Base-by-base conservation (phyloP, 305 asterid genomes). In the Fraxinus ornus region DNA sequence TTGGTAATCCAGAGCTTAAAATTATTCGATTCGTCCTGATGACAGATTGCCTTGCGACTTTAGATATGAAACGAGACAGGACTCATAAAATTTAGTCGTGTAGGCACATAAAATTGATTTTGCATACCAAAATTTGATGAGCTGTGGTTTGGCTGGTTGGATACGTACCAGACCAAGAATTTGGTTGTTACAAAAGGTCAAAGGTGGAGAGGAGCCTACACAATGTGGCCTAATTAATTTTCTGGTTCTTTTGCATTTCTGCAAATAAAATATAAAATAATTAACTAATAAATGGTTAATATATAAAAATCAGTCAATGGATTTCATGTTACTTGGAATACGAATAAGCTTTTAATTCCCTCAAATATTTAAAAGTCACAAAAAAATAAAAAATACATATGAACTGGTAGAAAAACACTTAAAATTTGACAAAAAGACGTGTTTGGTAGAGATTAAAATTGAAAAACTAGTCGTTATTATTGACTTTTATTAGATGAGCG, bases 171-270 rank as follows among this genome's bases (percentile, higher is more conserved):
- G 70, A 77, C 28, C 21, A 49, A 52, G 71, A 17, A 36, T 41
- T 81, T 78, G 19, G 80, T 22, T 55, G 24, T 71, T 26, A 2
- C 24, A 76, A 32, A 47, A 28, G 60, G 78, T 70, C 64, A n/a
- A 83, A 83, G 84, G 73, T 78, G 85, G 85, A 83, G 82, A 80
- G 79, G 72, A 80, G 70, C 89, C 83, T 68, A 47, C 83, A 84
- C 84, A 78, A 77, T 77, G 32, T 41, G 76, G 77, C 89, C 86
- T 86, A 82, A 82, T 84, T 79, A 76, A 79, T 76, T 80, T 78
- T 75, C 13, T 7, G 28, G 7, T 73, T 78, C 83, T 85, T 83
- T 82, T 81, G 37, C 80, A 84, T 70, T 78, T 60, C 36, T 72
- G 49, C 82, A 81, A 75, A 79, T 52, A 79, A 68, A 78, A 75